Conservation (phyloP, 306 rosid species). For the Medicago truncatula region DNA sequence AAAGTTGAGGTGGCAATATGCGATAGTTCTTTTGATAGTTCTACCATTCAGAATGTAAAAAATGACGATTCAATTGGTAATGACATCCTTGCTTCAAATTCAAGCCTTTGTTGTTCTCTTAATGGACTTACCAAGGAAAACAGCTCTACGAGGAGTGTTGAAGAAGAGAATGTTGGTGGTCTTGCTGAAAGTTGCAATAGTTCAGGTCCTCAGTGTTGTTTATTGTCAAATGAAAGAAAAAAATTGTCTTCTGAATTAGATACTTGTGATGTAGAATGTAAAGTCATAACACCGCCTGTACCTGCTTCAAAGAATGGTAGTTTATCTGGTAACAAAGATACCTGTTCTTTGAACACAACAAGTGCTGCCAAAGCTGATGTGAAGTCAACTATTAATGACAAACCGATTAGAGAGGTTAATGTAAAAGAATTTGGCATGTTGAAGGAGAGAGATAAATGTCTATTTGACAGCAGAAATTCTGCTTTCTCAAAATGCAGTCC, state of each 20-base stretch:
- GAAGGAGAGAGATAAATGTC: conserved; percentile 55
- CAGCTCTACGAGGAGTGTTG: conserved; percentile 47
- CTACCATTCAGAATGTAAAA: conserved; percentile 47
- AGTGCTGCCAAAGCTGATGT: conserved; percentile 45
- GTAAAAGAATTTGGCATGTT: conserved; percentile 52
- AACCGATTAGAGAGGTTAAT: conserved; percentile 55
- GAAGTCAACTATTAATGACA: conserved; percentile 53
- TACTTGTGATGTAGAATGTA: conserved; percentile 44
- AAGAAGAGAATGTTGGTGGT: conserved; percentile 47
- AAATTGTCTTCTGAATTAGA: conserved; percentile 45
- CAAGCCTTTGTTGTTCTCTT: conserved; percentile 50
- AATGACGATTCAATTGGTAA: conserved; percentile 49
- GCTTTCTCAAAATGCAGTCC: conserved; percentile 66
- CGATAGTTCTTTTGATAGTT: conserved; percentile 42
- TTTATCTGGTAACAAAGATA: conserved; percentile 47
- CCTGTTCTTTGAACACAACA: conserved; percentile 38
- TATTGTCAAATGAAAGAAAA: conserved; percentile 53
- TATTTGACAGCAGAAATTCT: conserved; percentile 58
- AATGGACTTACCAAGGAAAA: conserved; percentile 48
- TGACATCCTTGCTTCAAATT: conserved; percentile 48
- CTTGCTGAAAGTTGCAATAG: conserved; percentile 44
- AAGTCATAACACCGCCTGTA: conserved; percentile 45
- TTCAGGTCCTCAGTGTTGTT: conserved; percentile 44
- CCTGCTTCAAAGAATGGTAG: conserved; percentile 46
- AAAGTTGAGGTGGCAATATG: conserved; percentile 51